Conservation (phyloP, 2,329 filamentous ascomycete genomes). For the Fusarium pseudoanthophilum region DNA sequence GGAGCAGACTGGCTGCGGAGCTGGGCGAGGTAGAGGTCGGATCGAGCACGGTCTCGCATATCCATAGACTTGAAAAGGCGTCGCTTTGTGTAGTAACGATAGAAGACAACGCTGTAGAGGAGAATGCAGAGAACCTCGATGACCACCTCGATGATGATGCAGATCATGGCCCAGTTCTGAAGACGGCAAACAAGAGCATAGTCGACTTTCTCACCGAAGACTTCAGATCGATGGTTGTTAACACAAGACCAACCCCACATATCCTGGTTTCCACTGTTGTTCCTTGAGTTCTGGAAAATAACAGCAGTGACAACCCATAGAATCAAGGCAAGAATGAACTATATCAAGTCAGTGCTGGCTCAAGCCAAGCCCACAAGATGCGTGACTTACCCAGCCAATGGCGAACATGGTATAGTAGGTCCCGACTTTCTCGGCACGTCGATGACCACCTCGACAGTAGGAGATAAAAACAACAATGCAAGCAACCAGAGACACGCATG, state of each 20-base stretch:
- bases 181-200: slow-evolving; percentile 93
- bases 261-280: slow-evolving; percentile 79
- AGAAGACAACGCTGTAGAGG: slow-evolving; percentile 95
- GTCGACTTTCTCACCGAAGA: slow-evolving; percentile 84
- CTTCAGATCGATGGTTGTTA: slow-evolving; percentile 80
- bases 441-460: slow-evolving; percentile 90
- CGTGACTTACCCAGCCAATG: slow-evolving; percentile 72
- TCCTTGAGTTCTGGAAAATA: slow-evolving; percentile 81
- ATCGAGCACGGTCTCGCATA: slow-evolving; percentile 90
- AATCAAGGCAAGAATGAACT: slow-evolving; percentile 88
- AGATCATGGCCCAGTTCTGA: slow-evolving; percentile 93
- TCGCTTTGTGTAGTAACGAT: slow-evolving; percentile 96
- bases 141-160: slow-evolving; percentile 96
- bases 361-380: not conserved
- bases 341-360: slow-evolving; percentile 5
- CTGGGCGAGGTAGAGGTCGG: slow-evolving; percentile 92
- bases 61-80: slow-evolving; percentile 97
- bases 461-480: slow-evolving; percentile 83
- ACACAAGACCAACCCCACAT: slow-evolving; percentile 99
- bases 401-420: slow-evolving; percentile 97
- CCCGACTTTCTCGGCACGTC: slow-evolving; percentile 88
- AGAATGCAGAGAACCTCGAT: slow-evolving; percentile 90
- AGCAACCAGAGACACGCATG: slow-evolving; percentile 82
- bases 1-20: slow-evolving; percentile 87
- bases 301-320: slow-evolving; percentile 92